Base-by-base conservation (phyloP, 2,329 filamentous ascomycete genomes). In the Pyricularia pennisetigena region DNA sequence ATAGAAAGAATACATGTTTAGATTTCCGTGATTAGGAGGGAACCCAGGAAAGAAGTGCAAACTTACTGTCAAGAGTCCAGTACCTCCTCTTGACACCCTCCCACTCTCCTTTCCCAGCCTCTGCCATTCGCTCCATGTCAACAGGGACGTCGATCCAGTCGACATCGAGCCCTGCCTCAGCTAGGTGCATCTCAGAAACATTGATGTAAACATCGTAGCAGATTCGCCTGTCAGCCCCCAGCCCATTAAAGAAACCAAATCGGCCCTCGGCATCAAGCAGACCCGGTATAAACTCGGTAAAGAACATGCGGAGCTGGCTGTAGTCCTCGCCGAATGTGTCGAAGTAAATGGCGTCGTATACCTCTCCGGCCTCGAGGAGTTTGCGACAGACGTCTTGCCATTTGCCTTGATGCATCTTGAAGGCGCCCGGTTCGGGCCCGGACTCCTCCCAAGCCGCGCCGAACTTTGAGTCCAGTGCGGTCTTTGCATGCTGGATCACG, bases 261-360 rank as follows among this genome's bases (percentile, higher is more conserved):
- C 89, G 85, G 69, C 94, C 91, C 4, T 85, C 79, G 26, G 84
- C 82, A 72, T 91, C 89, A 64, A 99, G 81, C 68, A 98, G 78
- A 0, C 88, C 90, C 35, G 95, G 92, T 12, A 98, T 89, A 73
- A 90, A 88, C 77, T 98, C 95, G 2, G 86, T 90, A 76, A 98
- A 97, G 81, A 98, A 97, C 69, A 88, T 83, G 64, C 90, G 90
- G 30, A 98, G 86, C 76, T 94, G 91, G 2, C 83, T 82, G 78
- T 98, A 99, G 71, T 95, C 92, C 79, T 99, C 95, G 7, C 93
- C 95, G 77, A 98, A 98, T 0, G 95, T 99, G 76, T 99, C 95
- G 75, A 97, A 98, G 81, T 98, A 99, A 72, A 99, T 92, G 30
- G 90, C 92, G 75, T 97, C 92, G 74, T 94, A 94, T 14, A 88